Base-by-base conservation (phyloP, 2,329 filamentous ascomycete species). In the Colletotrichum truncatum region DNA sequence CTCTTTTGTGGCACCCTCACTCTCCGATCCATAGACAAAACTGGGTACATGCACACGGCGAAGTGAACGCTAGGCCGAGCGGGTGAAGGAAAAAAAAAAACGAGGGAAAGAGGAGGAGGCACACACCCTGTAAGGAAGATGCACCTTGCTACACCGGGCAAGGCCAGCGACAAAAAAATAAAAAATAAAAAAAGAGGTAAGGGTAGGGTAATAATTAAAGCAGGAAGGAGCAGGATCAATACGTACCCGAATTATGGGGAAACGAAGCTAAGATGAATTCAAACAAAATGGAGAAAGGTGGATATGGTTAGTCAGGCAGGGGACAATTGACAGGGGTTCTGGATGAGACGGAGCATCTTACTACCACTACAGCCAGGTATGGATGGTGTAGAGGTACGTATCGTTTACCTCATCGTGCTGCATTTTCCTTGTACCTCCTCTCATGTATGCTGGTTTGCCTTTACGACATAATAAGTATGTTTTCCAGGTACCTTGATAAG, bases 171-270 rank as follows among this genome's bases (percentile, higher is more conserved):
- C n/a, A 56, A 56, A 46, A 7, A 25, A 21, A 8, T 21, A 23
- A 46, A 21, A 18, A 36, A 28, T 6, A 23, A 25, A 26, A 12
- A 7, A 39, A 25, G 10, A 34, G 38, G 18, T 46, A 56, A 46
- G 53, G 39, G 39, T 56, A 56, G 56, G 56, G 48, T 54, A 61
- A 61, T 54, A 21, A 64, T 54, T 54, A 49, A 46, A 61, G 48
- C 62, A 64, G 41, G 41, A 43, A 52, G 32, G 48, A 34, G n/a
- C 18, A 36, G 30, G 16, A 32, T 45, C 38, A 36, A 34, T 54
- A 60, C 55, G 60, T 64, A 49, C 39, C 62, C 56, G 48, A 61
- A 54, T 65, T 61, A 55, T 65, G 62, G 62, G 48, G 62, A 61
- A 65, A 55, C 32, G 48, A 54, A 36, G 56, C 56, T 65, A 65